phyloP scores from a whole-genome alignment of 2,329 filamentous ascomycete genomes.

The Penicillium nordicum region DNA sequence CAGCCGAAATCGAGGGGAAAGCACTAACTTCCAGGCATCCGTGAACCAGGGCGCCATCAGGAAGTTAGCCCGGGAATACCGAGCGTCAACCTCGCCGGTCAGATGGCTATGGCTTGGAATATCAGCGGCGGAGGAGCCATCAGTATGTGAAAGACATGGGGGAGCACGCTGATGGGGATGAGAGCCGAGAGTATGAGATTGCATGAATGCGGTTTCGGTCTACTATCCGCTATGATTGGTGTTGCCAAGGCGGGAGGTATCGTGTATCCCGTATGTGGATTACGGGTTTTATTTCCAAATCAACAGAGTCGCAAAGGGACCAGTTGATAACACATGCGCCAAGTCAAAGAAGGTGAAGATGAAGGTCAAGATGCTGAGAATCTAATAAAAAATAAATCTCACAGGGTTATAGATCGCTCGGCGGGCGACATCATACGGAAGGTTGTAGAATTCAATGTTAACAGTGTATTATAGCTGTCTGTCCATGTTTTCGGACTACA shows the following conservation, averaged over 20 bases:
- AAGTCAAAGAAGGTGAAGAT: not conserved
- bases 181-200: slow-evolving; percentile 12
- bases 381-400: not conserved
- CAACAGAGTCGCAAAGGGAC: not conserved
- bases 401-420: not conserved
- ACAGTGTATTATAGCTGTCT: not conserved
- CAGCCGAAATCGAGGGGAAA: slow-evolving; percentile 9
- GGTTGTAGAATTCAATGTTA: too few species aligned
- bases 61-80: slow-evolving; percentile 40
- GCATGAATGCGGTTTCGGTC: slow-evolving; percentile 9
- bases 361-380: too few species aligned
- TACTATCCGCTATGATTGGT: slow-evolving; percentile 3
- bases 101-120: slow-evolving; percentile 55
- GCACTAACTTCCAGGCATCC: slow-evolving; percentile 53
- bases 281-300: not conserved
- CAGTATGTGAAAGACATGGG: slow-evolving; percentile 26
- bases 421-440: too few species aligned
- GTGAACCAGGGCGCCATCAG: slow-evolving; percentile 47
- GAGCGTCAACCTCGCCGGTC: slow-evolving; percentile 55
- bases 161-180: not conserved
- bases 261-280: not conserved
- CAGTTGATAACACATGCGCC: not conserved
- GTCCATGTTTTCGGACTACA: not conserved
- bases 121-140: slow-evolving; percentile 55
- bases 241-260: slow-evolving; percentile 12